Percentiles rank a stretch among this genome's conserved stretches.
Evolutionary conservation across 768 basidiomycete species (phyloP).

Genomic region (Rhizopogon vulgaris): DNA sequence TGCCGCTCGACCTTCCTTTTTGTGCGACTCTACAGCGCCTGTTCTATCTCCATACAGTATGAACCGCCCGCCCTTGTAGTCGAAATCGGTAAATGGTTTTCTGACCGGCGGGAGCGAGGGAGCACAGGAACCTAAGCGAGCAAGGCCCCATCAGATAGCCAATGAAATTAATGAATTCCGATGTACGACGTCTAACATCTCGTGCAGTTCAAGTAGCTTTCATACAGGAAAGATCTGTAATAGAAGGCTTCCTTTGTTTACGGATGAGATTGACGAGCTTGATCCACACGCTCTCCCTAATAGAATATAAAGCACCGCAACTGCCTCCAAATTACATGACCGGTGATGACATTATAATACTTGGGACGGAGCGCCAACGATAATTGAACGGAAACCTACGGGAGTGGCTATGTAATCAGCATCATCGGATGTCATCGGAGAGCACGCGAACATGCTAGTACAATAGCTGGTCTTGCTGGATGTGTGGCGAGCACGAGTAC

Average conservation of each 20-base stretch:
- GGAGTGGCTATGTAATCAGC: neutral
- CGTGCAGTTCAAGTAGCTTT: neutral
- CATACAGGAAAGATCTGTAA: slow-evolving; percentile 1
- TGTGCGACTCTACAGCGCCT: slow-evolving; percentile 12
- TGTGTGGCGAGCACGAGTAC: slow-evolving; percentile 27
- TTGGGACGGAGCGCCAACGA: slow-evolving; percentile 1
- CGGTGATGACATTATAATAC: neutral
- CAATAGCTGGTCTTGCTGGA: slow-evolving; percentile 15
- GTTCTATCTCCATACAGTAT: slow-evolving; percentile 12
- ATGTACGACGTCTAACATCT: slow-evolving; percentile 3
- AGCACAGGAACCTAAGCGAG: slow-evolving; percentile 24
- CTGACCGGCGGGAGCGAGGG: slow-evolving; percentile 25
- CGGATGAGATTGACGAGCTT: neutral
- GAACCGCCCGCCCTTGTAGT: slow-evolving; percentile 16
- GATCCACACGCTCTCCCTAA: neutral
- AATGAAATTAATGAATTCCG: slow-evolving; percentile 16
- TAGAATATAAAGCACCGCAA: neutral
- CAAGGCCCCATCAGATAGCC: slow-evolving; percentile 18
- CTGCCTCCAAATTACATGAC: neutral
- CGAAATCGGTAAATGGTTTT: slow-evolving; percentile 8
- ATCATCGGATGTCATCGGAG: neutral
- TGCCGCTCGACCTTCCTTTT: slow-evolving; percentile 23
- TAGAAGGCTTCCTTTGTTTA: neutral
- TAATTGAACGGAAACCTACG: neutral
- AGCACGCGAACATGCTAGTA: neutral